phyloP scores from a whole-genome alignment of 2,329 filamentous ascomycete species.

The Colletotrichum sp. region DNA sequence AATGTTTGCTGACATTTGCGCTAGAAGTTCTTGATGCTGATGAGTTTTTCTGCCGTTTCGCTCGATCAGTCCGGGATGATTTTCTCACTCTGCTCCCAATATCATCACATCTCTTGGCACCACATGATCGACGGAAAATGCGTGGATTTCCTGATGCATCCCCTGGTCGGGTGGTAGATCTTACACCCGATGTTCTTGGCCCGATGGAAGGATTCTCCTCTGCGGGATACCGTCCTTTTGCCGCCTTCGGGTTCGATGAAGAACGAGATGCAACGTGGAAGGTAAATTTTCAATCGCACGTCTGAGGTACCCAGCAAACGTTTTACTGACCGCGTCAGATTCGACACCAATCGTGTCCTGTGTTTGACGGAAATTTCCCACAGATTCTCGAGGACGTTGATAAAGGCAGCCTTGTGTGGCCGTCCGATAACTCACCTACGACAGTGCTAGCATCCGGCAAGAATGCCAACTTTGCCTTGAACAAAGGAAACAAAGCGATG shows the following conservation, averaged over 20 bases:
- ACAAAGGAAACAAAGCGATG: too few relatives aligned
- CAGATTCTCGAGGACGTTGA: fast-evolving
- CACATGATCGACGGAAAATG: not conserved
- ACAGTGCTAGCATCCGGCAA: too few relatives aligned
- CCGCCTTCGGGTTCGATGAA: not conserved
- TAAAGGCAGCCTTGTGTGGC: too few relatives aligned
- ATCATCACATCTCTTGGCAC: not conserved
- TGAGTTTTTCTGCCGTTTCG: not conserved
- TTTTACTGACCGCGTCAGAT: not conserved
- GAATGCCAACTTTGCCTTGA: too few relatives aligned
- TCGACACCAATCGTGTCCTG: fast-evolving
- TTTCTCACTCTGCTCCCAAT: not conserved
- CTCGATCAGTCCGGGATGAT: not conserved
- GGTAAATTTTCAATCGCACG: not conserved
- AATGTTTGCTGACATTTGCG: too few relatives aligned
- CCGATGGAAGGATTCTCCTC: not conserved
- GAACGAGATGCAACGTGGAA: not conserved
- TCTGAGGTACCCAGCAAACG: too few relatives aligned
- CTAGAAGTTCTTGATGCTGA: not conserved
- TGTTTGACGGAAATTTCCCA: not conserved
- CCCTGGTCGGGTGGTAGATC: not conserved
- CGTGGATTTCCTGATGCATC: not conserved
- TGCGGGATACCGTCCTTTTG: not conserved
- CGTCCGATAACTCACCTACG: too few relatives aligned
- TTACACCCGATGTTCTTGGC: not conserved